A percentile compares a stretch with the other conserved stretches of the same genome.
These are phyloP conservation scores for Fusarium albosuccineum DNA, from an alignment of 2,329 filamentous ascomycete genomes.

Conservation along the genomic window DNA sequence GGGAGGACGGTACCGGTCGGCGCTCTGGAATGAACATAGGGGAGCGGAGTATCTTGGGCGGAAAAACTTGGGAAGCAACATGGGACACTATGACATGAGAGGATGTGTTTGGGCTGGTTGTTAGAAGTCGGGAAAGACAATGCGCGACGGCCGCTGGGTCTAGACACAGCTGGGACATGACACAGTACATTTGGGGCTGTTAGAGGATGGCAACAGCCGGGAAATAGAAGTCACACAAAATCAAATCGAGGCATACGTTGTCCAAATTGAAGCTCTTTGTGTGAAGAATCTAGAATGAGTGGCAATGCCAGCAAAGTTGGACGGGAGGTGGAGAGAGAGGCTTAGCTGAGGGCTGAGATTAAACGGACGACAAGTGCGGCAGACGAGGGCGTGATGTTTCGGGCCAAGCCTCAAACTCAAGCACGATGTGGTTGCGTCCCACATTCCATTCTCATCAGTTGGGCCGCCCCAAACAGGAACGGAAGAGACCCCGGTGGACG, in stretches of 20 bases:
- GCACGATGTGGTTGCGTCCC: slow-evolving; percentile 22
- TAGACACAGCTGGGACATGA: not conserved
- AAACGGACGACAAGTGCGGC: not conserved
- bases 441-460: slow-evolving; percentile 34
- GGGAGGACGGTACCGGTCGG: slow-evolving; percentile 40
- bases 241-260: slow-evolving; percentile 8
- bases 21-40: slow-evolving; percentile 38
- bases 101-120: not conserved
- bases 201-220: slow-evolving; percentile 1
- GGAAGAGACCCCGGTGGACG: slow-evolving; percentile 2
- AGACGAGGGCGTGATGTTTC: slow-evolving; percentile 20
- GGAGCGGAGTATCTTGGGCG: slow-evolving; percentile 23
- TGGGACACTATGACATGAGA: slow-evolving; percentile 8
- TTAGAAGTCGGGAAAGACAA: slow-evolving; percentile 5
- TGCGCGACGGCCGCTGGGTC: not conserved
- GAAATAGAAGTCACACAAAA: slow-evolving; percentile 2
- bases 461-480: slow-evolving; percentile 19
- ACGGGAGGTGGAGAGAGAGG: not conserved
- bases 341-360: not conserved
- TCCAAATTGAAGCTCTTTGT: not conserved
- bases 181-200: not conserved
- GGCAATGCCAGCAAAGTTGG: not conserved
- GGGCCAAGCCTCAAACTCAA: slow-evolving; percentile 13
- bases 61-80: slow-evolving; percentile 15
- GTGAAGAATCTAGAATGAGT: not conserved